phyloP scores from a whole-genome alignment of 345 rosid species.

The Corymbia maculata region DNA sequence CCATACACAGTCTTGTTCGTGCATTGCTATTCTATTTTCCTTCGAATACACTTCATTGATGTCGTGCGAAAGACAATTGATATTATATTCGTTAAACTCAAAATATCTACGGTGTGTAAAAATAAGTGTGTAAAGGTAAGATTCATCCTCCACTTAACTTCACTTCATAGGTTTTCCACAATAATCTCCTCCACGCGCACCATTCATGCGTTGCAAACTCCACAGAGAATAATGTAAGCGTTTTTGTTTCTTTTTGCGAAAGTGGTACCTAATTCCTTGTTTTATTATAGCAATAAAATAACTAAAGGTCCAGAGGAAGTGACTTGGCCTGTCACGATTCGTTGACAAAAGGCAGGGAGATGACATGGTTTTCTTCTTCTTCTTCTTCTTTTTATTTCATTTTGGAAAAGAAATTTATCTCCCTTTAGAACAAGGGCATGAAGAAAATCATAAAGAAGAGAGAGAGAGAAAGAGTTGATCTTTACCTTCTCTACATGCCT shows the following conservation, averaged over 20 bases:
- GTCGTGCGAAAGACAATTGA: background rate
- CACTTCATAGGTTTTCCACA: background rate
- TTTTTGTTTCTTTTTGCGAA: background rate
- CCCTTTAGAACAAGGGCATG: constrained; percentile 10
- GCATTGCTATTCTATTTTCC: background rate
- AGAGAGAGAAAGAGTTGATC: constrained; percentile 2
- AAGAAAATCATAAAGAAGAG: constrained; percentile 22
- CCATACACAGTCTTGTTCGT: background rate
- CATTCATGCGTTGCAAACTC: background rate
- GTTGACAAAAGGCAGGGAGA: constrained; percentile 17
- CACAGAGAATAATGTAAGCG: background rate
- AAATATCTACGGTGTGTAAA: background rate
- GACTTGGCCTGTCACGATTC: constrained; percentile 14
- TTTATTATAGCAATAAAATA: background rate
- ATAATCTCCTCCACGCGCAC: background rate
- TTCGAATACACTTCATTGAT: background rate
- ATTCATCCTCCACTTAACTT: background rate
- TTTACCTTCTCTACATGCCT: constrained; percentile 1
- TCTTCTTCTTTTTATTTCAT: background rate
- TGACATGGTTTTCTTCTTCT: background rate
- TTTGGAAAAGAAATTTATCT: background rate
- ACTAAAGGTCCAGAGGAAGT: background rate
- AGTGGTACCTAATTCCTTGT: background rate
- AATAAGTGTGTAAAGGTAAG: background rate
- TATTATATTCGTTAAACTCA: background rate